Evolutionary conservation across 164 flowering plant genomes (phyloP).

Genomic region (Vitis amurensis): DNA sequence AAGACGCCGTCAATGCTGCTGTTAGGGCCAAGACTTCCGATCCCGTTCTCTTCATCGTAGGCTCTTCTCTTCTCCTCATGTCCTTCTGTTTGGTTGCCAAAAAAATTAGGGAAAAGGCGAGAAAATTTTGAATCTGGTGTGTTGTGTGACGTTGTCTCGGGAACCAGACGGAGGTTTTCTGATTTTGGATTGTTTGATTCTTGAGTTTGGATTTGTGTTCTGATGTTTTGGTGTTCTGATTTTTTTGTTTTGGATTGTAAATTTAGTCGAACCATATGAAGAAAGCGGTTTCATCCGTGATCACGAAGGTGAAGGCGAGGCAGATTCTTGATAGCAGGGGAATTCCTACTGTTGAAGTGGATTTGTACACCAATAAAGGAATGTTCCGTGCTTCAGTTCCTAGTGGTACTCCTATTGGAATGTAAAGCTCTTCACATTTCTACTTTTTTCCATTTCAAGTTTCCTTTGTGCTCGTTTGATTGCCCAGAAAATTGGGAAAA

Average conservation of each 20-base stretch:
- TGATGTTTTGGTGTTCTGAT: not conserved
- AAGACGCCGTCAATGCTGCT: constrained; percentile 99
- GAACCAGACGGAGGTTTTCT: not conserved
- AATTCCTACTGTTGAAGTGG: constrained; percentile 95
- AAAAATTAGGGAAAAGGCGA: not conserved
- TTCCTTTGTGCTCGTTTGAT: not conserved
- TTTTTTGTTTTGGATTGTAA: not conserved
- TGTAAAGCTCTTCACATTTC: constrained; percentile 38
- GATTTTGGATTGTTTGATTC: not conserved
- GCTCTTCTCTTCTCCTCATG: not conserved
- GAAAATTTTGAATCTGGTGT: too few species aligned
- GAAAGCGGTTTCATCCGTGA: constrained; percentile 81
- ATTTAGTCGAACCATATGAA: constrained; percentile 87
- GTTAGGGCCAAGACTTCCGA: constrained; percentile 91
- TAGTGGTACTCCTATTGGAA: constrained; percentile 67
- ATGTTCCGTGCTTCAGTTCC: constrained; percentile 89
- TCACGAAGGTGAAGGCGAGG: constrained; percentile 86
- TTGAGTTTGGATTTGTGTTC: not conserved
- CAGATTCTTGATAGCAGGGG: constrained; percentile 97
- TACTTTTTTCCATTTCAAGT: not conserved
- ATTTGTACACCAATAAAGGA: constrained; percentile 85
- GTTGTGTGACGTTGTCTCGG: too few species aligned
- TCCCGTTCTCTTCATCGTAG: constrained; percentile 95
- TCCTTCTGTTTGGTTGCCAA: not conserved
- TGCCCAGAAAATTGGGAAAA: not conserved